These are phyloP conservation scores for Ganoderma leucocontextum DNA, from an alignment of 1,284 basidiomycete species.

Conservation along the genomic window DNA sequence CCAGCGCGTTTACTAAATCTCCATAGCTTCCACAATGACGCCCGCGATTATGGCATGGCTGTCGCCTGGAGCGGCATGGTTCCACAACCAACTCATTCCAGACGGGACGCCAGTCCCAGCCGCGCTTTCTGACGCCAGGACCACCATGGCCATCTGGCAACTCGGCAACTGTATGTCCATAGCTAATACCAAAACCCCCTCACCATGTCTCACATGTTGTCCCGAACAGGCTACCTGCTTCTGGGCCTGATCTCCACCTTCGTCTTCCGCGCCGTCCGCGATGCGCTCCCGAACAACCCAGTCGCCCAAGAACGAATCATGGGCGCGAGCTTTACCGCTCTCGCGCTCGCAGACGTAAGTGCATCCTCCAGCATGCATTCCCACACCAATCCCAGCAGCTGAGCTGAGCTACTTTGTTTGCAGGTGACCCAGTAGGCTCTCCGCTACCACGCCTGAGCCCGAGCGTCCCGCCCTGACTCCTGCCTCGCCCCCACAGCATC, in stretches of 20 bases:
- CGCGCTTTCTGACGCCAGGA: slow-evolving; percentile 54
- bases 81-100: slow-evolving; percentile 75
- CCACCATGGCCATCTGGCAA: slow-evolving; percentile 77
- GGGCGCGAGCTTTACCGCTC: slow-evolving; percentile 67
- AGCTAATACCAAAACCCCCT: background rate
- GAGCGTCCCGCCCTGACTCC: background rate
- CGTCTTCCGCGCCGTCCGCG: slow-evolving; percentile 74
- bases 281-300: slow-evolving; percentile 65
- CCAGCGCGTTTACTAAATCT: background rate
- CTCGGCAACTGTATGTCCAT: slow-evolving; percentile 67
- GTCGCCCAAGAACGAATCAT: slow-evolving; percentile 75
- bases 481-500: slow-evolving; percentile 52
- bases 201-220: slow-evolving; percentile 9
- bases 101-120: slow-evolving; percentile 43
- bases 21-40: slow-evolving; percentile 62
- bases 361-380: background rate
- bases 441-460: background rate
- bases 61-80: slow-evolving; percentile 74
- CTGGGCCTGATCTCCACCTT: slow-evolving; percentile 72
- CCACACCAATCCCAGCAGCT: background rate
- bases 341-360: slow-evolving; percentile 79
- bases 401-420: background rate
- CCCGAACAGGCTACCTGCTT: slow-evolving; percentile 67
- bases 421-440: slow-evolving; percentile 65
- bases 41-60: slow-evolving; percentile 68